Percentiles rank a stretch among this genome's conserved stretches.
Conservation (phyloP, 306 rosid species). For the Prunus padus region DNA sequence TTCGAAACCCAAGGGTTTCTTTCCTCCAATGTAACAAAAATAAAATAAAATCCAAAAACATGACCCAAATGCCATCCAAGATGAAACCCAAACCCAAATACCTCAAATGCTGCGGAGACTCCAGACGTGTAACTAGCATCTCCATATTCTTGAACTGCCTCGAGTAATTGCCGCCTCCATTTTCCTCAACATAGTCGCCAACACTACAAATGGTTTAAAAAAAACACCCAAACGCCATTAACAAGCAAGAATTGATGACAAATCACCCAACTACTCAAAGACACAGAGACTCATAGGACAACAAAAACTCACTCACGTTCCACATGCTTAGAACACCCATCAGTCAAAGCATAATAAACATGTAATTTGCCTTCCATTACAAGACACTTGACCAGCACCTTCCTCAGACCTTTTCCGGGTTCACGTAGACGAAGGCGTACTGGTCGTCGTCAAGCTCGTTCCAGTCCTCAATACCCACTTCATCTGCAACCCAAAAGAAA, state of each 20-base stretch:
- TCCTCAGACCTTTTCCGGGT: slow-evolving; percentile 54
- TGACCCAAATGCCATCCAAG: neutral
- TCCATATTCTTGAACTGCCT: slow-evolving; percentile 69
- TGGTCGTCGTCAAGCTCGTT: slow-evolving; percentile 72
- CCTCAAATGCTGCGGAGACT: slow-evolving; percentile 42
- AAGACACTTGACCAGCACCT: slow-evolving; percentile 75
- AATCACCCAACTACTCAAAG: neutral
- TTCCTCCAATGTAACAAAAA: no score
- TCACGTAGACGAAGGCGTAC: slow-evolving; percentile 69
- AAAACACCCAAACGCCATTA: neutral
- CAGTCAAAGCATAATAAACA: slow-evolving; percentile 52
- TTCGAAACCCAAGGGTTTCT: no score
- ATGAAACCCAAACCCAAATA: slow-evolving; percentile 17
- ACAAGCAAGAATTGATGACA: slow-evolving; percentile 1
- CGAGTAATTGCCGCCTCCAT: slow-evolving; percentile 53
- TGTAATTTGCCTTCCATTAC: slow-evolving; percentile 61
- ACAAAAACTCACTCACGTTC: slow-evolving; percentile 45
- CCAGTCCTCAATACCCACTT: slow-evolving; percentile 68
- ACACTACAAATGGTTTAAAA: slow-evolving; percentile 37
- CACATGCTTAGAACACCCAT: slow-evolving; percentile 55
- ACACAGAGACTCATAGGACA: slow-evolving; percentile 1
- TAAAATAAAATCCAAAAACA: neutral
- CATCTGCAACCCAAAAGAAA: slow-evolving; percentile 44
- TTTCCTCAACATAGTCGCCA: slow-evolving; percentile 49
- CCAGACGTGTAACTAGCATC: slow-evolving; percentile 49